Base-by-base conservation (phyloP, 1,284 basidiomycete genomes). In the Singerocomus inundabilis region DNA sequence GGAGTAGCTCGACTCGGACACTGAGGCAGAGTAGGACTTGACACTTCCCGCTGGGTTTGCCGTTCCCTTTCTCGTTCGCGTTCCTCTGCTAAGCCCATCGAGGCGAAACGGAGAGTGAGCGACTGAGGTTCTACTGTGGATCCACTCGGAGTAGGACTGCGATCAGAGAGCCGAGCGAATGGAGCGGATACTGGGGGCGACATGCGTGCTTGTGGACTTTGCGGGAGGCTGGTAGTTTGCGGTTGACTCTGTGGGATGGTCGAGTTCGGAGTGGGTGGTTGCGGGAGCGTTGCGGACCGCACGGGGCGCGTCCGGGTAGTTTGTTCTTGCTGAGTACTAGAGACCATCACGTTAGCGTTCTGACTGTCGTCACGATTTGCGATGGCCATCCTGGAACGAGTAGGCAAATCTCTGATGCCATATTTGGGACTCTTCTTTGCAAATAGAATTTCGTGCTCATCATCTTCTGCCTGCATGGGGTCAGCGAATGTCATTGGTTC, bases 401-500 rank as follows among this genome's bases (percentile, higher is more conserved):
- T 11, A 21, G 64, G 64, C 6, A 66, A 39, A 52, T 66, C 52
- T 35, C 63, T 57, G 26, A 69, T 66, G 5, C 64, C 68, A 28
- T 62, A 67, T 47, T 55, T 48, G 10, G 67, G 66, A 33, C 54
- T 55, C 3, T 21, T 48, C 34, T 4, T 45, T 38, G 50, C 29
- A 16, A 44, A 49, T 2, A 47, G 16, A 29, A 45, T 40, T 2
- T 38, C 2, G 6, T 13, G 5, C 4, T 49, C 48, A 1, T 52
- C 52, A 7, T 47, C 50, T 12, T 55, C 62, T 33, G 1, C 39
- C 10, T 40, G 49, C 46, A 48, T 10, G 4, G 63, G 65, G 33
- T 63, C 59, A 37, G 65, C 65, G 26, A 68, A 64, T 0, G 44
- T 64, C 39, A 66, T 64, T 7, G 63, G 63, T 25, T 68, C 53